Evolutionary conservation across 179 eudicot genomes (phyloP).

Genomic region (Spinacia oleracea): DNA sequence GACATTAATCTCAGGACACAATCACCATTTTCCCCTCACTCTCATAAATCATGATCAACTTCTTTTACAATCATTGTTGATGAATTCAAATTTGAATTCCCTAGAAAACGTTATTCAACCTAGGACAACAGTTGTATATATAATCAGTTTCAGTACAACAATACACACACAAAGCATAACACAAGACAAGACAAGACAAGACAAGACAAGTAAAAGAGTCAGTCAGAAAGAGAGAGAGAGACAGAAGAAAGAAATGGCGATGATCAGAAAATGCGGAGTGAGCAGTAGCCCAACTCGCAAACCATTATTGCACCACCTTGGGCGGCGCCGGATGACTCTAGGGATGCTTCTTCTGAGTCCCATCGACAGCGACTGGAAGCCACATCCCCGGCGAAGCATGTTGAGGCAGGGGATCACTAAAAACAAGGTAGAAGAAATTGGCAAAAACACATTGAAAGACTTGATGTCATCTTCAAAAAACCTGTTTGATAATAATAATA

Average conservation of each 20-base stretch:
- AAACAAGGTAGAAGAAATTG: not conserved
- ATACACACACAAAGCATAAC: not conserved
- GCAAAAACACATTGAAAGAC: conserved; percentile 23
- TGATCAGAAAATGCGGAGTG: conserved; percentile 11
- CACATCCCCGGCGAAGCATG: not conserved
- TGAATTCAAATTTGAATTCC: conserved; percentile 30
- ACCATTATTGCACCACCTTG: conserved; percentile 5
- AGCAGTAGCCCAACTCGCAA: conserved; percentile 15
- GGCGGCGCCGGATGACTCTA: conserved; percentile 18
- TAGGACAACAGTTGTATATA: conserved; percentile 3
- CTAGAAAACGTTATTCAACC: not conserved
- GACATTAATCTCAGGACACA: conserved; percentile 26
- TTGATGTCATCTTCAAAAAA: conserved; percentile 22
- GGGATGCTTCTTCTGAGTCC: conserved; percentile 25
- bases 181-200: not conserved
- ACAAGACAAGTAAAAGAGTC: not conserved
- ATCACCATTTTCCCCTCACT: conserved; percentile 30
- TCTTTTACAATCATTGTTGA: not conserved
- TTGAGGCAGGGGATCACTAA: not conserved
- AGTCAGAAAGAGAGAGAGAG: not conserved
- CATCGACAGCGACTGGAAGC: conserved; percentile 8
- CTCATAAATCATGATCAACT: conserved; percentile 27
- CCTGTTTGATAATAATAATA: not conserved
- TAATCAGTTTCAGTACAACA: not conserved
- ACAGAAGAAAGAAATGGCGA: conserved; percentile 10